phyloP scores from a whole-genome alignment of 192 early-diverging fungal genomes.

The Rhizoclosmatium globosum region DNA sequence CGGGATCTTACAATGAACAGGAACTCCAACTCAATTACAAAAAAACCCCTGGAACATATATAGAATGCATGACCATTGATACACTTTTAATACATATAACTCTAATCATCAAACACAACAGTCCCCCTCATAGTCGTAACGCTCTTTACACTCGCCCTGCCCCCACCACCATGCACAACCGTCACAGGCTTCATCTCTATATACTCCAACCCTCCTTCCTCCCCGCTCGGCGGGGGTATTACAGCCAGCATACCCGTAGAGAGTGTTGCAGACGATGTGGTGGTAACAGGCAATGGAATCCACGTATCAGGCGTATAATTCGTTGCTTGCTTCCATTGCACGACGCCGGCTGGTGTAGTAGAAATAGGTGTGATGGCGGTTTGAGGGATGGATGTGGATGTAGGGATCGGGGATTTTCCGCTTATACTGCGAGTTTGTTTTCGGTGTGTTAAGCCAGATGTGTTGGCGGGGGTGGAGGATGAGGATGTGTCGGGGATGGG shows the following conservation, averaged over 20 bases:
- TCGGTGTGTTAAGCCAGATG: too few relatives aligned
- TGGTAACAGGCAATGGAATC: too few relatives aligned
- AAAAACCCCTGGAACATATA: not conserved
- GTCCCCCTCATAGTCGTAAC: not conserved
- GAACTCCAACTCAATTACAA: not conserved
- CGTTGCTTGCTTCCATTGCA: not conserved
- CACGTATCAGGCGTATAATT: not conserved
- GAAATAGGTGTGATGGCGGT: too few relatives aligned
- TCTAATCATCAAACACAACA: constrained; percentile 15
- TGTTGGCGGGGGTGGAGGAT: too few relatives aligned
- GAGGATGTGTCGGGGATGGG: too few relatives aligned
- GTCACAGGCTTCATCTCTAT: constrained; percentile 18
- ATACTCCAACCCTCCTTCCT: constrained; percentile 6
- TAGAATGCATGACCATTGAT: too few relatives aligned
- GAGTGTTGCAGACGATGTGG: not conserved
- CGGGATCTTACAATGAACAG: too few relatives aligned
- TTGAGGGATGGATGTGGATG: too few relatives aligned
- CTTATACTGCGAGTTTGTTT: too few relatives aligned
- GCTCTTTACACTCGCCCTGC: not conserved
- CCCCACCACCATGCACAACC: too few relatives aligned
- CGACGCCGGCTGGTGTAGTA: too few relatives aligned
- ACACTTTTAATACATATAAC: not conserved
- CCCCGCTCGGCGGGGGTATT: constrained; percentile 1
- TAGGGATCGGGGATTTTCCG: too few relatives aligned
- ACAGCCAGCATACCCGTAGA: not conserved